Conservation (phyloP, 805 yeast genomes). For the Grigorovia humatica region DNA sequence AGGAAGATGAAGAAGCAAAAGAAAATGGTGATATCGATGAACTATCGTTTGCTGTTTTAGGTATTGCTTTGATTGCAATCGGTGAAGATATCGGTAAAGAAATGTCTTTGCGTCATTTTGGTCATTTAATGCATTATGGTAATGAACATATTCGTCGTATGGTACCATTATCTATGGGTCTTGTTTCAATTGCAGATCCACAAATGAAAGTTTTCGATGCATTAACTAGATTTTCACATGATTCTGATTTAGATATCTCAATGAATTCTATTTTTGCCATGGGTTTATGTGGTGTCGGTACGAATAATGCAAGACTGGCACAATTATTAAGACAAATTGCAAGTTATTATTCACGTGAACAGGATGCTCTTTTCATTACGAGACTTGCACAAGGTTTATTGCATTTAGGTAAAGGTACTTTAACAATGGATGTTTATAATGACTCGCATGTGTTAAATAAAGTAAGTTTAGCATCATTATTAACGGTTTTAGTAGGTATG, state of each 20-base stretch:
- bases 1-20: conserved; percentile 17
- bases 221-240: conserved; percentile 91
- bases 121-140: conserved; percentile 97
- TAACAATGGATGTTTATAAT: conserved; percentile 78
- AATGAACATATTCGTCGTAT: conserved; percentile 82
- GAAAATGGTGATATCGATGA: conserved; percentile 28
- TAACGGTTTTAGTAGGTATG: conserved; percentile 75
- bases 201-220: conserved; percentile 97
- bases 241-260: conserved; percentile 87
- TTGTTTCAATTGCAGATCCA: conserved; percentile 86
- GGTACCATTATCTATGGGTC: conserved; percentile 97
- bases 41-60: conserved; percentile 80
- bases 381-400: conserved; percentile 91
- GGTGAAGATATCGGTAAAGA: conserved; percentile 98
- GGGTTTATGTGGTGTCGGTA: conserved; percentile 99
- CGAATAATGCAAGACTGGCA: conserved; percentile 95
- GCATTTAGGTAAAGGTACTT: conserved; percentile 93
- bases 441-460: conserved; percentile 83
- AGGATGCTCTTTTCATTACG: conserved; percentile 84
- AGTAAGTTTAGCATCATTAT: conserved; percentile 79
- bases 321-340: conserved; percentile 93
- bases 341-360: conserved; percentile 79
- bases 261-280: conserved; percentile 89
- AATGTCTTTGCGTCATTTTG: conserved; percentile 93
- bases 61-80: conserved; percentile 88